phyloP scores from a whole-genome alignment of 148 eudicot genomes.

The Beta vulgaris region DNA sequence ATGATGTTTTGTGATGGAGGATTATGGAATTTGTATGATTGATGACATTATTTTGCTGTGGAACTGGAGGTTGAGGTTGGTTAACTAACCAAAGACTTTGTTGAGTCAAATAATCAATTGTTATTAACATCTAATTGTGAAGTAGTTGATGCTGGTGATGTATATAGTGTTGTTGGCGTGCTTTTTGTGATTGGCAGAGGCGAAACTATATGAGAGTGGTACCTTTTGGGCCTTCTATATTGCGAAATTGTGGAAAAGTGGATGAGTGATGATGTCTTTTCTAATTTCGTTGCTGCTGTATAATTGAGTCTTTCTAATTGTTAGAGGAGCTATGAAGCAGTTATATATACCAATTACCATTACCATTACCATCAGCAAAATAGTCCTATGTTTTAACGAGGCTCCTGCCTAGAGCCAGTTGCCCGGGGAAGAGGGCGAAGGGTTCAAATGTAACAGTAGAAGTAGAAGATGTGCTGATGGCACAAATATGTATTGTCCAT shows the following conservation, averaged over 20 bases:
- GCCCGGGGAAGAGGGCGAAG: not conserved
- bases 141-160: too few species aligned
- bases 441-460: not conserved
- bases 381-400: not conserved
- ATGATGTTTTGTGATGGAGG: not conserved
- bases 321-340: not conserved
- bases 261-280: not conserved
- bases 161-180: not conserved
- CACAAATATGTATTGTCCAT: not conserved
- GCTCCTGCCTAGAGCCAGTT: not conserved
- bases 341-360: too few species aligned
- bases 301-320: not conserved
- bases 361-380: not conserved
- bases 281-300: not conserved
- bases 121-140: not conserved
- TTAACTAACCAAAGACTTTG: not conserved
- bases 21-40: too few species aligned
- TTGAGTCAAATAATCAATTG: not conserved
- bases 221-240: not conserved
- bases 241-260: not conserved
- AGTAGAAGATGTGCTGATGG: not conserved
- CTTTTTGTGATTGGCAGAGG: not conserved
- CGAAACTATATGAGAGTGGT: not conserved
- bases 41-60: too few species aligned
- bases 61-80: slow-evolving; percentile 6